phyloP scores from a whole-genome alignment of 306 rosid species.

The Mimosa bimucronata region DNA sequence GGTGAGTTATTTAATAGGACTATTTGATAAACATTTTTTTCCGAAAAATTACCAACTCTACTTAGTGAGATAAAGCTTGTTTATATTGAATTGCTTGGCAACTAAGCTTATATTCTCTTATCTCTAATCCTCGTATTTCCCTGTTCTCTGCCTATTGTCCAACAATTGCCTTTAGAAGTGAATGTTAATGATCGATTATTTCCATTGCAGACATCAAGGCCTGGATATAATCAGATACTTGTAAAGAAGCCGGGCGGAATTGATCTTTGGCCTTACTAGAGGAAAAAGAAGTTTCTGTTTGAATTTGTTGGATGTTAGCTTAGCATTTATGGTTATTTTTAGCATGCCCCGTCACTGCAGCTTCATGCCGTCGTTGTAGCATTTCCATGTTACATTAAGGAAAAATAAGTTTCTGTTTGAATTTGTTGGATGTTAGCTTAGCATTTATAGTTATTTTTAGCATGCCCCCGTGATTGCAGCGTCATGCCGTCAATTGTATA shows the following conservation, averaged over 20 bases:
- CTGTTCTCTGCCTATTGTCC: neutral
- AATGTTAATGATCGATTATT: constrained; percentile 19
- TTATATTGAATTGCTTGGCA: constrained; percentile 14
- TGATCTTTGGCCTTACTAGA: constrained; percentile 63
- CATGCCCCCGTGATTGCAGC: constrained; percentile 3
- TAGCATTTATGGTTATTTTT: constrained; percentile 7
- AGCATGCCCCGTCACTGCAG: constrained; percentile 12
- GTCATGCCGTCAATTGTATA: constrained; percentile 8
- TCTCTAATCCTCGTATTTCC: neutral
- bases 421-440: constrained; percentile 18
- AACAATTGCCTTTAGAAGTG: neutral
- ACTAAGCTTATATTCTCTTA: neutral
- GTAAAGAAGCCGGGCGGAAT: constrained; percentile 75
- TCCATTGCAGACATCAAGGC: constrained; percentile 82
- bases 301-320: constrained; percentile 17
- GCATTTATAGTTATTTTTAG: constrained; percentile 15
- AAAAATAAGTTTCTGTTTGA: constrained; percentile 16
- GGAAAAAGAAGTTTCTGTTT: constrained; percentile 20
- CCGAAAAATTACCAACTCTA: too few relatives aligned
- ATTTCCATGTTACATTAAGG: constrained; percentile 34
- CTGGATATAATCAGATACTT: constrained; percentile 86
- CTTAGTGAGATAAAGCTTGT: neutral
- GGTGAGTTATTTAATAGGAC: neutral
- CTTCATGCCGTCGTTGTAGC: neutral
- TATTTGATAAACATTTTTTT: too few relatives aligned